These are phyloP conservation scores for Pythium grandisporangium DNA, from an alignment of 352 stramenopile species.

Conservation along the genomic window DNA sequence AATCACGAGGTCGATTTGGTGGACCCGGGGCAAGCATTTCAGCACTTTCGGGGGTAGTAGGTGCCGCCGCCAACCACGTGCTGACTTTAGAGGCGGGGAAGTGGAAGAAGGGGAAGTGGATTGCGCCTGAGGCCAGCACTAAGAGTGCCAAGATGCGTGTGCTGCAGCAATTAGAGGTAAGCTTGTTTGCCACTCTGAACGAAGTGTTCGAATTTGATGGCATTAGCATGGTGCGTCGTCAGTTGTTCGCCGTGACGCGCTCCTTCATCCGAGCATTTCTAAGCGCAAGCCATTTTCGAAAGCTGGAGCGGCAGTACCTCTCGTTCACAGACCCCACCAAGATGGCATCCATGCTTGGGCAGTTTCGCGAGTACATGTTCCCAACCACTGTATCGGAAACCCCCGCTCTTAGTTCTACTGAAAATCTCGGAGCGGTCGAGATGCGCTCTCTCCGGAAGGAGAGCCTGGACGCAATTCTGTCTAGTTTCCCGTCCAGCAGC, in stretches of 20 bases:
- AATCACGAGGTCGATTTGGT: too few relatives aligned
- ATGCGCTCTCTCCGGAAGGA: slow-evolving; percentile 51
- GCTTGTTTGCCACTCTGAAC: slow-evolving; percentile 59
- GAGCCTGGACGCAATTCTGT: slow-evolving; percentile 57
- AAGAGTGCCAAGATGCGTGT: slow-evolving; percentile 79
- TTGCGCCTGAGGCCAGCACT: slow-evolving; percentile 50
- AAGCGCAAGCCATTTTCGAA: slow-evolving; percentile 70
- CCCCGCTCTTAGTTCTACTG: neutral
- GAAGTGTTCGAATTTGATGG: slow-evolving; percentile 84
- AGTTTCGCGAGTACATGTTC: slow-evolving; percentile 59
- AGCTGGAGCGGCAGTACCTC: slow-evolving; percentile 73
- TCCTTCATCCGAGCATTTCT: slow-evolving; percentile 79
- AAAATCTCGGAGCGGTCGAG: slow-evolving; percentile 18
- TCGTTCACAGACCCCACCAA: slow-evolving; percentile 70
- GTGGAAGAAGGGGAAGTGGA: slow-evolving; percentile 41
- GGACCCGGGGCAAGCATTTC: neutral
- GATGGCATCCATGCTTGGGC: slow-evolving; percentile 37
- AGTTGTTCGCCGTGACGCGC: slow-evolving; percentile 79
- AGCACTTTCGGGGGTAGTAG: neutral
- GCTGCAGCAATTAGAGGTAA: slow-evolving; percentile 73
- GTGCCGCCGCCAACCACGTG: slow-evolving; percentile 7
- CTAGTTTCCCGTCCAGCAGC: slow-evolving; percentile 58
- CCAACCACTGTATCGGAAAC: slow-evolving; percentile 14
- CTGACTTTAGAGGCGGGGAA: slow-evolving; percentile 46
- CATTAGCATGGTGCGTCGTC: slow-evolving; percentile 65